Evolutionary conservation across 805 yeast species (phyloP).

Genomic region (Ogataea haglerorum): DNA sequence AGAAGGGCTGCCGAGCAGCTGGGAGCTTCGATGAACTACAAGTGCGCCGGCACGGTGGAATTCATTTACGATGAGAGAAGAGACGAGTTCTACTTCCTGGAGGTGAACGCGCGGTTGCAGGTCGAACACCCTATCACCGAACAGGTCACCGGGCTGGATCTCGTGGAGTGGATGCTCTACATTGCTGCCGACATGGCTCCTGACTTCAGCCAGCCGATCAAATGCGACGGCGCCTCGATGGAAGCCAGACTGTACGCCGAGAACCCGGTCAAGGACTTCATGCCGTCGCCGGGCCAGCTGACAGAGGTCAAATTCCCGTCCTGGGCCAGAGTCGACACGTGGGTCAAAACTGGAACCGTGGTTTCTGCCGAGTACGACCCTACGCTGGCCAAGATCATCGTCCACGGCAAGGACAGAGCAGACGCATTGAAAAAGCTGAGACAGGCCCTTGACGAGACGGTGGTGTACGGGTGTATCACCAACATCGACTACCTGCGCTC

Average conservation of each 20-base stretch:
- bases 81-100: constrained; percentile 90
- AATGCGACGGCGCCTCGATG: constrained; percentile 84
- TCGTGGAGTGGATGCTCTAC: constrained; percentile 94
- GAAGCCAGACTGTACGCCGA: constrained; percentile 97
- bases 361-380: constrained; percentile 95
- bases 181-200: constrained; percentile 92
- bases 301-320: constrained; percentile 81
- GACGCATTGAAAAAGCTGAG: constrained; percentile 79
- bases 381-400: constrained; percentile 92
- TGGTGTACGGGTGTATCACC: constrained; percentile 82
- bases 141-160: constrained; percentile 87
- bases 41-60: constrained; percentile 97
- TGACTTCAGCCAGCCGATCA: constrained; percentile 57
- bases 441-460: constrained; percentile 81
- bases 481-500: constrained; percentile 87
- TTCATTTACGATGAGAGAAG: constrained; percentile 83
- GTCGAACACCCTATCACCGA: constrained; percentile 98
- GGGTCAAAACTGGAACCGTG: constrained; percentile 87
- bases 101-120: constrained; percentile 94
- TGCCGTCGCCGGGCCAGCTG: constrained; percentile 95
- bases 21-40: constrained; percentile 80
- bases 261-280: constrained; percentile 90
- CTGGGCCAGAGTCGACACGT: constrained; percentile 92
- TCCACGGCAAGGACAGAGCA: constrained; percentile 82
- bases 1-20: constrained; percentile 81